Evolutionary conservation across 192 early-diverging fungal genomes (phyloP), one percentile per base, ranked within the genome.

Genomic region (Haplosporangium gracile): DNA sequence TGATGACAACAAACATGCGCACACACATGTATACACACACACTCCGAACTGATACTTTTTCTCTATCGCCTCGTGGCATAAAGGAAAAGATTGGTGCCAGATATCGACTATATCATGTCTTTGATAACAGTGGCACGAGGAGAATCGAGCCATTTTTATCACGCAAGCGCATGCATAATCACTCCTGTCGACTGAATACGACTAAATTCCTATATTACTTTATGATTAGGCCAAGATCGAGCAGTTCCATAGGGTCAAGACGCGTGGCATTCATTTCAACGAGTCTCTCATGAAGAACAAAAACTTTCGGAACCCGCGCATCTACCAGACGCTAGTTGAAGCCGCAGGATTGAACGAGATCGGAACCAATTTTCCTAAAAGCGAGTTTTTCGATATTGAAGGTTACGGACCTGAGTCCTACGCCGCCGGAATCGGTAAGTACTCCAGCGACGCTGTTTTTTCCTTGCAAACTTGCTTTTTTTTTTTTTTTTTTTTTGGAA

Each of bases 281-380:
- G 93, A 94, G 47, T 90, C 93, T 29, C 89, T 99, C 45, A 91
- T 91, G 86, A 89, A 92, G 29, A 98, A 95, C 87, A 97, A 97
- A 86, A 92, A 95, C 15, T 98, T 97, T 88, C 91, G 96, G 18
- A 99, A 99, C 81, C 98, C 98, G 20, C 92, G 95, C 49, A 98
- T 99, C 72, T 97, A 96, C 90, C 90, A 91, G 51, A 95, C 97
- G 87, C 89, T 98, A 34, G 96, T 99, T 9, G 95, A 96, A 43
- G 94, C 95, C 83, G 89, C 97, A 42, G 92, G 92, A 9, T 80
- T 99, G 42, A 94, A 97, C 78, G 97, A 97, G 88, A 89, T 90
- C 49, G 97, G 97, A 7, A 92, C 95, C 40, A 97, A 98, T 76
- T 93, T 95, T 88, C 88, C 91, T 9, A 90, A 89, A 45, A 74